Percentiles rank a stretch among this genome's conserved stretches.
These are phyloP conservation scores for Backusella tuberculispora DNA, from an alignment of 192 early-diverging fungal genomes.

Conservation along the genomic window DNA sequence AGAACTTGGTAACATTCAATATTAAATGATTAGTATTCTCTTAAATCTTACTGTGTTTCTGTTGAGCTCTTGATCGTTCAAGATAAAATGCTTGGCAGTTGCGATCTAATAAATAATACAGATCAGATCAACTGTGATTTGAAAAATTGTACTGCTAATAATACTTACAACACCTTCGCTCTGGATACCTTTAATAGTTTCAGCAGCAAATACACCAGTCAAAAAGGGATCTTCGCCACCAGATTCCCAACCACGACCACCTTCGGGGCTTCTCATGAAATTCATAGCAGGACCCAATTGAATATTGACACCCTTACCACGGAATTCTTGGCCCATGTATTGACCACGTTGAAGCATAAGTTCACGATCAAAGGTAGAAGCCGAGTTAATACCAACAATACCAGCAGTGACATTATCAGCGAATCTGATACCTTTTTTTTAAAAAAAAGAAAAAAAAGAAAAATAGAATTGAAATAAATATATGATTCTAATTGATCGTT, in stretches of 20 bases:
- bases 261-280: conserved; percentile 25
- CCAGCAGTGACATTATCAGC: conserved; percentile 50
- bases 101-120: conserved; percentile 25
- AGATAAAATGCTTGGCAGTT: conserved; percentile 38
- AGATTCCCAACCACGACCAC: conserved; percentile 27
- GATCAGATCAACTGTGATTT: background rate
- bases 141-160: background rate
- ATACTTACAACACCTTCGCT: conserved; percentile 35
- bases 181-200: conserved; percentile 35
- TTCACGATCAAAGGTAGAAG: conserved; percentile 59
- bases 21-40: background rate
- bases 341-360: conserved; percentile 52
- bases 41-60: conserved; percentile 21
- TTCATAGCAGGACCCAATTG: conserved; percentile 52
- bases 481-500: background rate
- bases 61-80: conserved; percentile 37
- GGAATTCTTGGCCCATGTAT: conserved; percentile 57
- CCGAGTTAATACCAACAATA: conserved; percentile 56
- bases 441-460: conserved; percentile 8
- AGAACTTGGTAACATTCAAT: no score
- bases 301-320: conserved; percentile 58
- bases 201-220: conserved; percentile 21
- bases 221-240: conserved; percentile 33
- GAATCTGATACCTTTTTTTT: conserved; percentile 31
- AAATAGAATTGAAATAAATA: background rate